A percentile compares a stretch with the other conserved stretches of the same genome.
Conservation (phyloP, 2,329 filamentous ascomycete genomes). For the Chrysosporium queenslandicum region DNA sequence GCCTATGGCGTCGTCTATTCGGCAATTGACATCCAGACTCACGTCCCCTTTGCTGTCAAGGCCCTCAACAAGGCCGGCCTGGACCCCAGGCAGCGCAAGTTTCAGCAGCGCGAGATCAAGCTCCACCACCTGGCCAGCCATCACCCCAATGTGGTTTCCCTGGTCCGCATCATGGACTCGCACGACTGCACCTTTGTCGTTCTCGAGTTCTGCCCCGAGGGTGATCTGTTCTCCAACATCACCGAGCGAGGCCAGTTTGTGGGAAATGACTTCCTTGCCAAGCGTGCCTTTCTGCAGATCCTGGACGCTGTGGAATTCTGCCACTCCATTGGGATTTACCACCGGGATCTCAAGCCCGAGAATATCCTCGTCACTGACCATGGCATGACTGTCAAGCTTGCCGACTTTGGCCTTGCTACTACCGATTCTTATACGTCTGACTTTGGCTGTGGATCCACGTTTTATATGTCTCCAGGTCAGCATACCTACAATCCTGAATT, state of each 20-base stretch:
- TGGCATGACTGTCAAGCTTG: constrained; percentile 84
- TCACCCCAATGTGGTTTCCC: constrained; percentile 85
- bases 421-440: constrained; percentile 75
- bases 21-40: constrained; percentile 71
- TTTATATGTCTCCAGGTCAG: constrained; percentile 99
- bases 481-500: constrained; percentile 15
- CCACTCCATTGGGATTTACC: constrained; percentile 88
- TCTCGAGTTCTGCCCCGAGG: constrained; percentile 92
- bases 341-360: constrained; percentile 94
- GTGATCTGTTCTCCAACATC: constrained; percentile 94
- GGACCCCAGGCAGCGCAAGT: constrained; percentile 75
- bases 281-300: constrained; percentile 84
- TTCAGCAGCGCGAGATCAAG: constrained; percentile 86
- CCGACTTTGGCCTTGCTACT: constrained; percentile 93
- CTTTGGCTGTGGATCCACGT: constrained; percentile 95
- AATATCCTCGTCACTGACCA: constrained; percentile 88
- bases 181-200: constrained; percentile 91
- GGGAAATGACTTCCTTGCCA: constrained; percentile 80
- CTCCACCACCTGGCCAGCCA: constrained; percentile 81
- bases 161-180: constrained; percentile 87
- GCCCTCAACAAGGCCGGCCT: constrained; percentile 89
- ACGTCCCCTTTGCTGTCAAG: constrained; percentile 86
- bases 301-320: constrained; percentile 94
- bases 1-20: constrained; percentile 95
- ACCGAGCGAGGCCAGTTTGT: constrained; percentile 90